Conservation (phyloP, 1,139 yeast species). For the Hanseniaspora sp. region DNA sequence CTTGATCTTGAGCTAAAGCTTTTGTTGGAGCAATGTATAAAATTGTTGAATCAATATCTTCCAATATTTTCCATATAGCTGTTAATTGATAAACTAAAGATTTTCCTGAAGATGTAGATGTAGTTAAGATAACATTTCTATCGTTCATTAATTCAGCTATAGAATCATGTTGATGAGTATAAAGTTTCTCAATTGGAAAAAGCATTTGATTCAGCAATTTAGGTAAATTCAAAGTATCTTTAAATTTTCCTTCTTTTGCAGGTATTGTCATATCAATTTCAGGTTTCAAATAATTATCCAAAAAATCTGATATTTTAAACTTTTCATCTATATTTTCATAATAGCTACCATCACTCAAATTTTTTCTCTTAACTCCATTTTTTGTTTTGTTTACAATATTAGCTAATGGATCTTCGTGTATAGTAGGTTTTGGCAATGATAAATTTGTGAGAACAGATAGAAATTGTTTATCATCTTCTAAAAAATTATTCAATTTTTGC, state of each 20-base stretch:
- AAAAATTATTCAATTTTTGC: neutral
- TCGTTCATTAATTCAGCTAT: constrained; percentile 44
- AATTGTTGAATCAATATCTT: constrained; percentile 46
- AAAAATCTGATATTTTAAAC: constrained; percentile 11
- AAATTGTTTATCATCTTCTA: neutral
- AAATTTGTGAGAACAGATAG: neutral
- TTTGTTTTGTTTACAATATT: constrained; percentile 33
- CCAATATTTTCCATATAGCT: constrained; percentile 39
- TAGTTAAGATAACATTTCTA: constrained; percentile 68
- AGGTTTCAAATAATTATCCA: constrained; percentile 15
- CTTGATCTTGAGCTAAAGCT: constrained; percentile 94
- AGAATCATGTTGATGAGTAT: constrained; percentile 74
- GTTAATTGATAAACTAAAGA: constrained; percentile 86
- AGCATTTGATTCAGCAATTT: constrained; percentile 25
- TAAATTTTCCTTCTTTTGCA: constrained; percentile 4
- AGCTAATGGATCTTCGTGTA: constrained; percentile 41
- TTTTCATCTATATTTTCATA: constrained; percentile 11
- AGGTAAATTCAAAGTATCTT: constrained; percentile 8
- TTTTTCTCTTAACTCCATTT: constrained; percentile 17
- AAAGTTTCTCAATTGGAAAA: constrained; percentile 40
- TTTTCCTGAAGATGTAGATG: constrained; percentile 93
- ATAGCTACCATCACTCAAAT: neutral
- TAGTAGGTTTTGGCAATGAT: constrained; percentile 41
- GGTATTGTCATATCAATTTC: constrained; percentile 14
- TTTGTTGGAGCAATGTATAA: constrained; percentile 90